Percentiles rank a stretch among this genome's conserved stretches.
Evolutionary conservation across 768 basidiomycete species (phyloP).

Genomic region (Cystobasidium ongulense): DNA sequence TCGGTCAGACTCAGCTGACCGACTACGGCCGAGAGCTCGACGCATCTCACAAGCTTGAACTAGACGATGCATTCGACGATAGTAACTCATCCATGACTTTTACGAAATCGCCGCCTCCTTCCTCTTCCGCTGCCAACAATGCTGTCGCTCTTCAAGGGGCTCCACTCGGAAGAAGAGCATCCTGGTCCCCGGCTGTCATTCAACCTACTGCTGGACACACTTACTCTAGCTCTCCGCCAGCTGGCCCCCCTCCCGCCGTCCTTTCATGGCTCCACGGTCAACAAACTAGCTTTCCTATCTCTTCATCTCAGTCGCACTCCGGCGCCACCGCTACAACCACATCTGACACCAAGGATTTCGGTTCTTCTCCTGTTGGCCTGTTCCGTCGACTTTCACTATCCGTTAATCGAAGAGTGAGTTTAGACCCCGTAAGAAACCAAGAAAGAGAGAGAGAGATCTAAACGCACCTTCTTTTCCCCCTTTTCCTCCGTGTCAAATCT

Average conservation of each 20-base stretch:
- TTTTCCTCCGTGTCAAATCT: neutral
- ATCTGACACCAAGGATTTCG: neutral
- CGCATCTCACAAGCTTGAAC: neutral
- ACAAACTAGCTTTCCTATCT: constrained; percentile 1
- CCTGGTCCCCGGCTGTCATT: neutral
- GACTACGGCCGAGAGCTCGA: neutral
- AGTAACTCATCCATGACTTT: neutral
- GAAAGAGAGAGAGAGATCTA: neutral
- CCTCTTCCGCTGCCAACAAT: neutral
- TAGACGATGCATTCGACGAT: neutral
- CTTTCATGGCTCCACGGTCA: constrained; percentile 9
- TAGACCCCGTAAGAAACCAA: neutral
- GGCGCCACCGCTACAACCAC: neutral
- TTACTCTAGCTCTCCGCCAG: neutral
- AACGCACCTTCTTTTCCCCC: neutral
- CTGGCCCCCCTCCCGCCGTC: neutral
- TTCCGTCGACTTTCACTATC: constrained; percentile 2
- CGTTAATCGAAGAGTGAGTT: constrained; percentile 10
- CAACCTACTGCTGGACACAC: neutral
- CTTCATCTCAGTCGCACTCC: neutral
- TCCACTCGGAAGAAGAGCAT: constrained; percentile 11
- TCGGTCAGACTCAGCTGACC: neutral
- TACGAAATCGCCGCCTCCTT: neutral
- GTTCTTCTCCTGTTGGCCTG: neutral
- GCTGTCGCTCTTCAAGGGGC: too few relatives aligned